phyloP scores from a whole-genome alignment of 129 eudicot genomes.

The Saposhnikovia divaricata region DNA sequence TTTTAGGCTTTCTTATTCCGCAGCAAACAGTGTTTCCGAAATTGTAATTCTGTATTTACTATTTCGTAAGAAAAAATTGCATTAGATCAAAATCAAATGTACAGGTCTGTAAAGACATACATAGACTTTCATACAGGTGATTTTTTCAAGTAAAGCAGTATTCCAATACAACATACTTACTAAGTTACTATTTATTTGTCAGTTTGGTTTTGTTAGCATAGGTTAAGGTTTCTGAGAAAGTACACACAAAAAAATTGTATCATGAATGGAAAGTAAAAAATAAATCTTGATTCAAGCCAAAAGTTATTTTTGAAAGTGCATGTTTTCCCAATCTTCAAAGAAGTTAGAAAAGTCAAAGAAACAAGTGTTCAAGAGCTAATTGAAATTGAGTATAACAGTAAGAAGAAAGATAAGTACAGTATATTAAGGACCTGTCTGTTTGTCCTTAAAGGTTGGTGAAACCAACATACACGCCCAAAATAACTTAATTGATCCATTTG shows the following conservation, averaged over 20 bases:
- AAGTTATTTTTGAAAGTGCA: background rate
- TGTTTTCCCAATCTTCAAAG: background rate
- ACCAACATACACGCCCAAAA: background rate
- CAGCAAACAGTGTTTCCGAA: background rate
- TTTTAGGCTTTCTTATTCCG: background rate
- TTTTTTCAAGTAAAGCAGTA: background rate
- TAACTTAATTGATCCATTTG: background rate
- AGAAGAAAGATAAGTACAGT: background rate
- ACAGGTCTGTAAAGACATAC: background rate
- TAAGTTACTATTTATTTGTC: background rate
- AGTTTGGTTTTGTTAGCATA: background rate
- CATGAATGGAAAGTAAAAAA: background rate
- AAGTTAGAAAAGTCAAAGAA: background rate
- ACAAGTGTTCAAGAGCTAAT: background rate
- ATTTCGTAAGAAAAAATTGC: background rate
- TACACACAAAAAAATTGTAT: background rate
- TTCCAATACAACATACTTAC: background rate
- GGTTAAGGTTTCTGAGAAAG: background rate
- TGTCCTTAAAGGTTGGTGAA: too few species aligned
- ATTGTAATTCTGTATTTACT: background rate
- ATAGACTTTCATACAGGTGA: background rate
- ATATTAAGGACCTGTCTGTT: background rate
- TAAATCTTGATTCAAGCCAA: background rate
- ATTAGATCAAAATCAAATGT: background rate
- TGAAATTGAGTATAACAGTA: background rate